Base-by-base conservation (phyloP, 768 basidiomycete genomes). In the Candolleomyces eurysporus region DNA sequence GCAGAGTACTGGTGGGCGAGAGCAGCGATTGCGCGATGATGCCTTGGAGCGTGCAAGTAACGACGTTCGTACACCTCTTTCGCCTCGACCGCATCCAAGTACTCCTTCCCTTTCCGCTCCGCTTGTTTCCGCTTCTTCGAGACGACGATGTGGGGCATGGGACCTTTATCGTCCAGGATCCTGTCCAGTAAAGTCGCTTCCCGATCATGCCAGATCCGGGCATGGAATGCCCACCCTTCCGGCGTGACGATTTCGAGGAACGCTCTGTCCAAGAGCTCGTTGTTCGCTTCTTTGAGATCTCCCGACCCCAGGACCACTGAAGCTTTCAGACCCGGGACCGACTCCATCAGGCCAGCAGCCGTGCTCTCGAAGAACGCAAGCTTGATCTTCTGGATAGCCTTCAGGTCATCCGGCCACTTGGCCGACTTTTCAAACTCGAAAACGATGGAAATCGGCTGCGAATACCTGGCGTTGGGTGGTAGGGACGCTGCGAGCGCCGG, bases 401-500 rank as follows among this genome's bases (percentile, higher is more conserved):
- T 82, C 4, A 98, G 81, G 65, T 98, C 94, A 68, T 98, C 96
- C 0, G 97, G 96, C 97, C 97, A 99, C 63, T 85, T 84, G 0
- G 89, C 87, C 0, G 94, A 96, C 63, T 89, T 91, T 71, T 98
- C 96, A 67, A 98, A 97, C 71, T 96, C 91, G 36, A 98, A 73
- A 22, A 94, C 72, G 52, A 94, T 76, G 14, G 90, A 84, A 64
- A 94, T 90, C 3, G 84, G 80, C 0, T 88, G 84, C 13, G 89
- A 70, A 69, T 89, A 90, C 10, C 84, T 83, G 10, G 90, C 85
- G 57, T 84, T 84, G 1, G 75, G 67, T 0, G 88, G 87, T 5
- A 91, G 73, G 2, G 76, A 71, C 5, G 82, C 70, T 6, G 80
- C 78, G 19, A 86, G 74, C 5, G 83, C 80, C 1, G 73, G 17